Evolutionary conservation across 176 grass and related monocot species (phyloP).

Genomic region (Oropetium thomaeum): DNA sequence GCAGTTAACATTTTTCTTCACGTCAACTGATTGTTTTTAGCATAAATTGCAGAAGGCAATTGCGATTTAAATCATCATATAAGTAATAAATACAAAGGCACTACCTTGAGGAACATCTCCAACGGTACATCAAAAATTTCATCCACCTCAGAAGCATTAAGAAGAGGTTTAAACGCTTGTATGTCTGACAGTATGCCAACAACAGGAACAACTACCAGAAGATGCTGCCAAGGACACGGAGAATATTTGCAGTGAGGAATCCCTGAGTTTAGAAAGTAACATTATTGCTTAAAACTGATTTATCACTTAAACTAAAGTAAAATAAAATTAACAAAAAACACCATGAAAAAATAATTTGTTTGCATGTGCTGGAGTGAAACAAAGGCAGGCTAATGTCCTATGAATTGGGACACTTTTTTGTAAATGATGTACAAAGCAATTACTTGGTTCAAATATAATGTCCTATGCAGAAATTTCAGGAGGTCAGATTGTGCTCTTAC

Average conservation of each 20-base stretch:
- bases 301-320: not conserved
- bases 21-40: not conserved
- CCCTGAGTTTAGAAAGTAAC: not conserved
- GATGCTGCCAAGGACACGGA: constrained; percentile 49
- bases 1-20: not conserved
- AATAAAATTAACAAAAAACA: not conserved
- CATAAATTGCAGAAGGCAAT: not conserved
- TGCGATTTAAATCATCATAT: not conserved
- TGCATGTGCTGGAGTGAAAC: not conserved
- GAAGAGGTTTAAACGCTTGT: constrained; percentile 44
- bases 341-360: not conserved
- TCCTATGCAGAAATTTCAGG: not conserved
- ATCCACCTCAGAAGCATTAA: constrained; percentile 56
- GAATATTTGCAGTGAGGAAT: not conserved
- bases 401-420: not conserved
- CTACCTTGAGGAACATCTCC: constrained; percentile 84
- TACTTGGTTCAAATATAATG: not conserved
- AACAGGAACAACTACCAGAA: constrained; percentile 67
- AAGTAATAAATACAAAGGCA: constrained; percentile 17
- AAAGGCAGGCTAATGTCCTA: not conserved
- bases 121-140: constrained; percentile 62
- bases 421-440: not conserved
- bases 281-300: not conserved
- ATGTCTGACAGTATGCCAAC: constrained; percentile 52
- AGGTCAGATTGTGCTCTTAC: not conserved